Percentiles rank a stretch among this genome's conserved stretches.
Evolutionary conservation across 2,329 filamentous ascomycete genomes (phyloP).

Genomic region (Decorospora gaudefroyi): DNA sequence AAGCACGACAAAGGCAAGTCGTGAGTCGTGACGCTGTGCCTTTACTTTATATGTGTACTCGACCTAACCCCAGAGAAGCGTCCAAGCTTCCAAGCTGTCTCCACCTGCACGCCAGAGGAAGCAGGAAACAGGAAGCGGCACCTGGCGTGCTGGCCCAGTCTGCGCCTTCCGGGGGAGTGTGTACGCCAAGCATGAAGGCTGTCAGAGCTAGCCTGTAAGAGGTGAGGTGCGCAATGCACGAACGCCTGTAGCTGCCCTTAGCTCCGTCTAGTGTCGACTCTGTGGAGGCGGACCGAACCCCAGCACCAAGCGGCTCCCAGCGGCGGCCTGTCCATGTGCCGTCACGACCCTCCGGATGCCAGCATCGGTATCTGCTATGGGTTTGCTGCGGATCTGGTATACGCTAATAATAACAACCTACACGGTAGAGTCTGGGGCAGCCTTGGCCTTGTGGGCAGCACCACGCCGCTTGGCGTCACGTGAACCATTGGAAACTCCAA

Average conservation of each 20-base stretch:
- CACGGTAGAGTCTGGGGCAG: neutral
- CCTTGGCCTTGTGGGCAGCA: constrained; percentile 4
- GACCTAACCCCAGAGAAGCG: neutral
- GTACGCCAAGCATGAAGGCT: constrained; percentile 11
- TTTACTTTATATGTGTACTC: constrained; percentile 7
- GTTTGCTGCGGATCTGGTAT: neutral
- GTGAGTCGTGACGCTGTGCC: constrained; percentile 15
- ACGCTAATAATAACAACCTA: too few species aligned
- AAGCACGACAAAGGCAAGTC: constrained; percentile 6
- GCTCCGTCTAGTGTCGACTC: too few species aligned
- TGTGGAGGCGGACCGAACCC: constrained; percentile 11
- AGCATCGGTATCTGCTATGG: constrained; percentile 14
- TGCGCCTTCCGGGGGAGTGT: constrained; percentile 2
- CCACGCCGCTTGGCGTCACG: constrained; percentile 12
- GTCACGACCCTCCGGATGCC: constrained; percentile 15
- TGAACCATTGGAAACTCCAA: too few species aligned
- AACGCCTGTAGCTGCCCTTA: constrained; percentile 10
- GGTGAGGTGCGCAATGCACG: constrained; percentile 5
- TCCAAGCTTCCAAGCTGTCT: too few species aligned
- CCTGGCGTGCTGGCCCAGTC: constrained; percentile 7
- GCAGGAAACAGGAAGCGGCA: too few species aligned
- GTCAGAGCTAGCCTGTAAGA: constrained; percentile 4
- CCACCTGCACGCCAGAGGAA: constrained; percentile 3
- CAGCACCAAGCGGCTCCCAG: constrained; percentile 11
- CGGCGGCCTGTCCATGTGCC: constrained; percentile 8